Evolutionary conservation across 495 filamentous ascomycete genomes (phyloP).

Genomic region (Jackrogersella multiformis): DNA sequence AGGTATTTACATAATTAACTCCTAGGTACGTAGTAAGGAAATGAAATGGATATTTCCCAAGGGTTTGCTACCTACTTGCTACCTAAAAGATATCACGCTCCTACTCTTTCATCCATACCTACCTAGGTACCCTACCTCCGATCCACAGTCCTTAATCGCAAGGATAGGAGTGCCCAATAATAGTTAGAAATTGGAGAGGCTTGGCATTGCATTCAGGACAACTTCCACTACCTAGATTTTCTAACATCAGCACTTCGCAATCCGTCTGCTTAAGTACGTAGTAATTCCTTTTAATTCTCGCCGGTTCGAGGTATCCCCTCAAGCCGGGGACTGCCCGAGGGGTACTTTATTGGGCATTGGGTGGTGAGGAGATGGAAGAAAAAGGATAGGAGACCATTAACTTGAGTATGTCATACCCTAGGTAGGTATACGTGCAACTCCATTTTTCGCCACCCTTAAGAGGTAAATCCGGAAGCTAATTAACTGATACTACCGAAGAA

Average conservation of each 20-base stretch:
- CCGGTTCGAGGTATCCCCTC: conserved; percentile 6
- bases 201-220: conserved; percentile 25
- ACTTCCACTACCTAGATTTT: conserved; percentile 1
- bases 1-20: background rate
- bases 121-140: too few species aligned
- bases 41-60: background rate
- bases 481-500: conserved; percentile 20
- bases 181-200: conserved; percentile 17
- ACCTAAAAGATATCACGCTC: conserved; percentile 9
- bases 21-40: background rate
- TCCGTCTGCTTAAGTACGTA: background rate
- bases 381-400: conserved; percentile 13
- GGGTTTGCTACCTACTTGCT: conserved; percentile 10
- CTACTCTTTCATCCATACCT: background rate
- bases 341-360: conserved; percentile 3
- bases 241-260: conserved; percentile 6
- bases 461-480: conserved; percentile 27
- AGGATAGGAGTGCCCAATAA: conserved; percentile 22
- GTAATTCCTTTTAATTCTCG: conserved; percentile 1
- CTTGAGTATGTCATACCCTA: conserved; percentile 15
- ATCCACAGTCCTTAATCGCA: conserved; percentile 9
- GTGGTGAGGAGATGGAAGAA: conserved; percentile 1
- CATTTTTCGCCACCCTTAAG: conserved; percentile 29
- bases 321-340: background rate
- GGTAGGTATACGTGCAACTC: conserved; percentile 11